Base-by-base conservation (phyloP, 768 basidiomycete species). In the Rubroboletus satanas region DNA sequence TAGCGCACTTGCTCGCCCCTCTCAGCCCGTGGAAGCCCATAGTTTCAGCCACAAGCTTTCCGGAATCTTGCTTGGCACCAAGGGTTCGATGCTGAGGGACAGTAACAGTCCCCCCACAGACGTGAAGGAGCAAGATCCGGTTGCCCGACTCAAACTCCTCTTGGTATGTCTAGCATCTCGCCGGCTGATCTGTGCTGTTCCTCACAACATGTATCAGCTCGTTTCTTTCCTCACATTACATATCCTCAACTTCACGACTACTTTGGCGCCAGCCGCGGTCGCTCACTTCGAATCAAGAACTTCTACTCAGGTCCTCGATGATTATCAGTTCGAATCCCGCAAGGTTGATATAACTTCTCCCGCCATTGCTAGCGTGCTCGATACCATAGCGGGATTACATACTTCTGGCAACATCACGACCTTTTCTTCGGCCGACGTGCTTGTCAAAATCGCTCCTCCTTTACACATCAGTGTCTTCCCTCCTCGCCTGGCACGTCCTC, bases 151-250 rank as follows among this genome's bases (percentile, higher is more conserved):
- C 56, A 98, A 98, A 73, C 79, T 98, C 15, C 82, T 97, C 54
- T 76, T 98, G 64, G 85, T 88, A 64, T 32, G 83, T 77, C 31
- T 32, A 29, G 45, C 35, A 15, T n/a, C 11, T 49, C 41, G 4
- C 3, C 18, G 15, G 6, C 3, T 44, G 47, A 37, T 8, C 23
- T 23, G 49, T 43, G 10, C 51, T 51, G 42, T 28, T 26, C 5
- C 46, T 55, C 45, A 55, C 35, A 44, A 10, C 45, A 37, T 44
- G 14, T 36, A 39, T 51, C 58, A 87, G 85, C 92, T 99, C 61
- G 85, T 86, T 17, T 87, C 94, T 4, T 99, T 98, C 82, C 79
- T 96, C 60, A 85, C 85, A 0, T 74, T 99, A 3, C 97, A 99
- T 62, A 83, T 94, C 51, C 81, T 97, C 58, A 98, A 98, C 76